Conservation (phyloP, 345 rosid species). For the Populus ilicifolia region DNA sequence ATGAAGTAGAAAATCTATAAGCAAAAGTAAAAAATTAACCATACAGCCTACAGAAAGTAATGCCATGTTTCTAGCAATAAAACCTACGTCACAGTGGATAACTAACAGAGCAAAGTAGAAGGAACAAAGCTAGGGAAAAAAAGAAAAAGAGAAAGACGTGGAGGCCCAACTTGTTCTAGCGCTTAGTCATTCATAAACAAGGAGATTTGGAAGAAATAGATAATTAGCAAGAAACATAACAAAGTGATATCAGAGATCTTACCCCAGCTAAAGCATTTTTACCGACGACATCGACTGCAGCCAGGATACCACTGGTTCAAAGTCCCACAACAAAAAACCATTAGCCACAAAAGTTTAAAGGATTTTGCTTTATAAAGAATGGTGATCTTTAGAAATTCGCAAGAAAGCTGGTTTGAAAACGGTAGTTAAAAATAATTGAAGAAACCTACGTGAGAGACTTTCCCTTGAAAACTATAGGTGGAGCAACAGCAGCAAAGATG, state of each 20-base stretch:
- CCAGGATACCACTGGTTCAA: slow-evolving; percentile 27
- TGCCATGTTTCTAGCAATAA: background rate
- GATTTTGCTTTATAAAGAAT: background rate
- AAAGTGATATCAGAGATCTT: background rate
- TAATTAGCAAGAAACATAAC: background rate
- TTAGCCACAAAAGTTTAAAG: background rate
- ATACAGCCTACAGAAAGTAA: background rate
- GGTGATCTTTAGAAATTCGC: background rate
- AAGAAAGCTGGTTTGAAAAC: too few species aligned
- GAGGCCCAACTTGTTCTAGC: background rate
- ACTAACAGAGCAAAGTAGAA: background rate
- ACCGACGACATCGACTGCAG: slow-evolving; percentile 27
- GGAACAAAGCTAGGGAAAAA: background rate
- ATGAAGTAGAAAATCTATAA: slow-evolving; percentile 31
- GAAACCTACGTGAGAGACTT: slow-evolving; percentile 32
- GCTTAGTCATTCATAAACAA: background rate
- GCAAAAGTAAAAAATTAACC: background rate
- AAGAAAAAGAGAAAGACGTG: background rate
- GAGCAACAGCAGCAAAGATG: slow-evolving; percentile 37
- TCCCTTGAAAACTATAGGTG: slow-evolving; percentile 33
- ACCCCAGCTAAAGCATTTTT: slow-evolving; percentile 25
- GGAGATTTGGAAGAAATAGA: background rate
- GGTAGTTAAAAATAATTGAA: background rate
- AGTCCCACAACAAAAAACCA: slow-evolving; percentile 1
- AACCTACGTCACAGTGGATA: background rate